A percentile compares a stretch with the other conserved stretches of the same genome.
phyloP scores from a whole-genome alignment of 768 basidiomycete genomes.

The Hygrocybe coccinea region DNA sequence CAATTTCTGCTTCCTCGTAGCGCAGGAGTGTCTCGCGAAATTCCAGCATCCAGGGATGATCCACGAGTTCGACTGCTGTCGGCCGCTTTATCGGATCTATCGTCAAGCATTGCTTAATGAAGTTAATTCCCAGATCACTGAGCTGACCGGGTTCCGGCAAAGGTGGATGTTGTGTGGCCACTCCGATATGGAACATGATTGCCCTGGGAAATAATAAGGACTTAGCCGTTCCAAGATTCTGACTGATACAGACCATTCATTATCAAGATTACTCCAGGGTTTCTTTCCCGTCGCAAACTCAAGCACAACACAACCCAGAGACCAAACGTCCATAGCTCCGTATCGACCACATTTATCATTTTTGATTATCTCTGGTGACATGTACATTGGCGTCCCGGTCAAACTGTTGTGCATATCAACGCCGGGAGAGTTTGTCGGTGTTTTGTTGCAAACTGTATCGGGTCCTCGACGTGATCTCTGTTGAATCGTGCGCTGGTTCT shows the following conservation, averaged over 20 bases:
- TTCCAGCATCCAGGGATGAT: conserved; percentile 86
- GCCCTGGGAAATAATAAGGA: conserved; percentile 54
- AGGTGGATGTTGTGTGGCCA: conserved; percentile 93
- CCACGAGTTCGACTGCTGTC: conserved; percentile 76
- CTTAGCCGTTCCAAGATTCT: neutral
- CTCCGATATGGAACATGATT: conserved; percentile 99
- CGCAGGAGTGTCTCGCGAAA: conserved; percentile 66
- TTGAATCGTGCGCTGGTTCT: conserved; percentile 78
- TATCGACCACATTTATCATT: conserved; percentile 82
- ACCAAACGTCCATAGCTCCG: conserved; percentile 99
- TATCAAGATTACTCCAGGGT: conserved; percentile 98
- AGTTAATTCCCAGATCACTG: conserved; percentile 83
- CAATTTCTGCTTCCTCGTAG: conserved; percentile 62
- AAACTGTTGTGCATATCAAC: conserved; percentile 74
- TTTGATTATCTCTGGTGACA: conserved; percentile 98
- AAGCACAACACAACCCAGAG: conserved; percentile 93
- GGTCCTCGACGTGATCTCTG: conserved; percentile 60
- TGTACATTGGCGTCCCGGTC: conserved; percentile 99
- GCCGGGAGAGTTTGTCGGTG: conserved; percentile 31
- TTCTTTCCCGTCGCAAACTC: conserved; percentile 96
- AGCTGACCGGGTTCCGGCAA: conserved; percentile 89
- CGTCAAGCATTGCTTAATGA: conserved; percentile 87
- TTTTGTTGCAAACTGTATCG: conserved; percentile 33
- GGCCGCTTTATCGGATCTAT: conserved; percentile 84
- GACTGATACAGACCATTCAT: conserved; percentile 72